These are phyloP conservation scores for Myrica gale DNA, from an alignment of 306 rosid species.

Conservation along the genomic window DNA sequence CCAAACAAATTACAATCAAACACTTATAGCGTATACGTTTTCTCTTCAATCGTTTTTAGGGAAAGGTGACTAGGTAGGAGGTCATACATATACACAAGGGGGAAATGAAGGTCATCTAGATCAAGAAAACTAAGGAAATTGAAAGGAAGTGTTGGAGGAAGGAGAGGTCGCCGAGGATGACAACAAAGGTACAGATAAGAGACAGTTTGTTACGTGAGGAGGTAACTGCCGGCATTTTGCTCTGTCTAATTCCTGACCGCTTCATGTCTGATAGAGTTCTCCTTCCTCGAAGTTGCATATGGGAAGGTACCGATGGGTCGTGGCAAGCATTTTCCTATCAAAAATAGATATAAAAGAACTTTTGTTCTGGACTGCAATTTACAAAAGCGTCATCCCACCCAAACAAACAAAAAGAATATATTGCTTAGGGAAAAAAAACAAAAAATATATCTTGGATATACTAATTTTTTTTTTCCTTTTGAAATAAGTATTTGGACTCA, in stretches of 20 bases:
- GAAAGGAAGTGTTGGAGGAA: slow-evolving; percentile 23
- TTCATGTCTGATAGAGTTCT: slow-evolving; percentile 19
- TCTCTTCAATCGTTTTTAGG: not conserved
- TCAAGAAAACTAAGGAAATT: not conserved
- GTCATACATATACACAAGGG: not conserved
- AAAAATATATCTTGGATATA: not conserved
- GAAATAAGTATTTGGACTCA: not conserved
- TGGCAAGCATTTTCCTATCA: slow-evolving; percentile 22
- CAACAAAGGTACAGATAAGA: slow-evolving; percentile 29
- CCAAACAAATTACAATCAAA: not conserved
- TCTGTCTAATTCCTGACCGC: not conserved
- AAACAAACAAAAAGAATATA: too few relatives aligned
- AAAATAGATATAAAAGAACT: not conserved
- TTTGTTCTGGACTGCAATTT: not conserved
- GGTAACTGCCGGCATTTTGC: slow-evolving; percentile 3
- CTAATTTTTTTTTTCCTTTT: not conserved
- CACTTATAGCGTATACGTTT: not conserved
- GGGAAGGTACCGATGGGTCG: slow-evolving; percentile 38
- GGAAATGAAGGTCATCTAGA: not conserved
- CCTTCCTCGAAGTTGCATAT: slow-evolving; percentile 65
- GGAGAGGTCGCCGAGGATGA: slow-evolving; percentile 24
- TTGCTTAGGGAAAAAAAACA: too few relatives aligned
- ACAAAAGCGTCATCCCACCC: not conserved
- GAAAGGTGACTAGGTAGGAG: not conserved
- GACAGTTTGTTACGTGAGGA: slow-evolving; percentile 9